Base-by-base conservation (phyloP, 805 yeast species). In the Myxozyma vanderwaltii region DNA sequence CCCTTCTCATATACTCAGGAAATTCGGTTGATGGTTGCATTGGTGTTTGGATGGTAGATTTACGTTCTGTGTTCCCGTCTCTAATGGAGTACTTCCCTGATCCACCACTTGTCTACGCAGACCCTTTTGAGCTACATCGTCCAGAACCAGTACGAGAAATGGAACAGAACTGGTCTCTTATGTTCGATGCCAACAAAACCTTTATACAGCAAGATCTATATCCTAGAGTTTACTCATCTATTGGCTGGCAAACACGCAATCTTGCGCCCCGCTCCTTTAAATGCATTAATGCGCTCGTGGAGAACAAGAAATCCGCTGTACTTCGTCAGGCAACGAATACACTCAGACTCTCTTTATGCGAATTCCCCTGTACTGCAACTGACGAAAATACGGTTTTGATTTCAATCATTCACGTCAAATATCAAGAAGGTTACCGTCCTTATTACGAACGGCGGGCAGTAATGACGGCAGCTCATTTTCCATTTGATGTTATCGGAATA, bases 291-390 rank as follows among this genome's bases (percentile, higher is more conserved):
- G 56, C 46, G 7, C 51, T 62, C 29, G 48, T 49, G 5, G 51
- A 38, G 23, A 47, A 57, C 35, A 56, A 52, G 19, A 39, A 27
- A 21, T 44, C 52, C 3, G 50, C 57, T 38, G 65, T 47, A 21
- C 43, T 62, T 13, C 60, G 54, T 19, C 65, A 62, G 29, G 45
- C 61, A 13, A 60, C 65, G 12, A 62, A 62, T 46, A 59, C 64
- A 4, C 56, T 62, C 39, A 53, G 65, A 13, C 50, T 62, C 23
- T 60, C 65, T 4, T 55, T 62, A 2, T 62, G 65, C 54, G 56
- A 62, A 23, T 62, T 54, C n/a, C 65, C 65, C 19, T 62, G 65
- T 44, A 62, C 65, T 13, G 54, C 65, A 1, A 62, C 65, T 12
- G 53, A 38, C 15, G 61, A 55, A 17, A 62, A 62, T 51, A 62